These are phyloP conservation scores for Quercus berberidifolia DNA, from an alignment of 306 rosid species.

Conservation along the genomic window DNA sequence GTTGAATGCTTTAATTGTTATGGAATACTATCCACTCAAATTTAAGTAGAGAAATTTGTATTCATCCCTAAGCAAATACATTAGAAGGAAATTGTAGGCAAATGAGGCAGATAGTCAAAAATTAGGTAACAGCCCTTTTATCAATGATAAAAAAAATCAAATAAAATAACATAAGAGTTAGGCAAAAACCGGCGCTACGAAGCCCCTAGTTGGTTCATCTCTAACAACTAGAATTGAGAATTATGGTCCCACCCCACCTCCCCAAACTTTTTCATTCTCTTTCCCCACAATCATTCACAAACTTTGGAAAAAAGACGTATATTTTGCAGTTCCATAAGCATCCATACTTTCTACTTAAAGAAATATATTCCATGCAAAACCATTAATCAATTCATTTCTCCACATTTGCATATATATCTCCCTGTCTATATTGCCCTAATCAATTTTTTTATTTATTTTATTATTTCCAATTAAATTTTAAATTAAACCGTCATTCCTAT, in stretches of 20 bases:
- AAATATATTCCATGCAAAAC: conserved; percentile 35
- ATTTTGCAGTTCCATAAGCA: conserved; percentile 35
- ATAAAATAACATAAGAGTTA: background rate
- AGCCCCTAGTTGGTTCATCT: background rate
- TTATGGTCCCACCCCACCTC: conserved; percentile 42
- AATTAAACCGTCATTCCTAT: too few species aligned
- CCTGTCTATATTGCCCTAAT: background rate
- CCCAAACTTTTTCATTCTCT: conserved; percentile 16
- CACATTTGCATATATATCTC: too few species aligned
- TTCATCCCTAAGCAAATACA: background rate
- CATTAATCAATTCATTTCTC: background rate
- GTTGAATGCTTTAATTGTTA: background rate
- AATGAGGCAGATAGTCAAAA: conserved; percentile 24
- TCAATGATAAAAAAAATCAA: conserved; percentile 10
- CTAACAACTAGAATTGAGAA: conserved; percentile 23
- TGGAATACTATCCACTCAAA: background rate
- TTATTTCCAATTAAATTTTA: too few species aligned
- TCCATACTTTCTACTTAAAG: conserved; percentile 34
- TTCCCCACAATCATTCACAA: conserved; percentile 38
- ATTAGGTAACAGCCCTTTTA: conserved; percentile 18
- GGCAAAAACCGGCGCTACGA: conserved; percentile 22
- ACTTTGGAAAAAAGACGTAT: conserved; percentile 25
- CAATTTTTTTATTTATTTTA: background rate
- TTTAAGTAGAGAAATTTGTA: background rate
- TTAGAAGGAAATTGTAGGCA: conserved; percentile 10